phyloP scores from a whole-genome alignment of 768 basidiomycete species.

The Mycena metata region DNA sequence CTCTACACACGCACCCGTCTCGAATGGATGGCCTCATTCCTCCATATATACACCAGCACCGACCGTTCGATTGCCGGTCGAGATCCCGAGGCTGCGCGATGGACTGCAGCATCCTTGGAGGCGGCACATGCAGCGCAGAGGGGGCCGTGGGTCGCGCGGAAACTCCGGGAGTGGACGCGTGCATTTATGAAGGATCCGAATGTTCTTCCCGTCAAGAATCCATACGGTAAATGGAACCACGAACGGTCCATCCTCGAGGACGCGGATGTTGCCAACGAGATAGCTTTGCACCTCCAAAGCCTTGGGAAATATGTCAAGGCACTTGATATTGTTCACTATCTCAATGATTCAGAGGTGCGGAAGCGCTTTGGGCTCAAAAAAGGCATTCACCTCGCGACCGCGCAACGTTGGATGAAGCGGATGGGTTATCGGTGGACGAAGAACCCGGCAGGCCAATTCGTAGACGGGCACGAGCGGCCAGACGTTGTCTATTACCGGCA shows the following conservation, averaged over 20 bases:
- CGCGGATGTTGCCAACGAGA: slow-evolving; percentile 44
- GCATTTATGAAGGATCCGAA: neutral
- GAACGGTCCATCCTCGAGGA: slow-evolving; percentile 44
- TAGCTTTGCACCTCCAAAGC: slow-evolving; percentile 35
- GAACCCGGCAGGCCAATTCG: slow-evolving; percentile 39
- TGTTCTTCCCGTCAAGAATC: slow-evolving; percentile 45
- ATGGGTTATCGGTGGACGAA: slow-evolving; percentile 41
- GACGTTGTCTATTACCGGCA: slow-evolving; percentile 52
- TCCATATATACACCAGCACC: slow-evolving; percentile 38
- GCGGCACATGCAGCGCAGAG: slow-evolving; percentile 2
- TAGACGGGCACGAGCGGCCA: slow-evolving; percentile 50
- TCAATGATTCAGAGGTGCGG: slow-evolving; percentile 12
- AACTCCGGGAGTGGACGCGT: slow-evolving; percentile 18
- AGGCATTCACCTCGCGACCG: slow-evolving; percentile 41
- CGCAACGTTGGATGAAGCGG: slow-evolving; percentile 43
- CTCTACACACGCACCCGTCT: slow-evolving; percentile 34
- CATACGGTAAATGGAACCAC: slow-evolving; percentile 47
- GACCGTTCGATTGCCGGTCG: slow-evolving; percentile 34
- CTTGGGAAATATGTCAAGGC: slow-evolving; percentile 40
- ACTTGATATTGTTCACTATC: slow-evolving; percentile 37
- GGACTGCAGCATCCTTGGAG: slow-evolving; percentile 41
- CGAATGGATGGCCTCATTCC: slow-evolving; percentile 41
- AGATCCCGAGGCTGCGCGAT: slow-evolving; percentile 12
- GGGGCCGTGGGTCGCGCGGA: slow-evolving; percentile 41
- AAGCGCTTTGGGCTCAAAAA: slow-evolving; percentile 34